A percentile compares a stretch with the other conserved stretches of the same genome.
phyloP scores from a whole-genome alignment of 345 rosid species.

The Kernera saxatilis region DNA sequence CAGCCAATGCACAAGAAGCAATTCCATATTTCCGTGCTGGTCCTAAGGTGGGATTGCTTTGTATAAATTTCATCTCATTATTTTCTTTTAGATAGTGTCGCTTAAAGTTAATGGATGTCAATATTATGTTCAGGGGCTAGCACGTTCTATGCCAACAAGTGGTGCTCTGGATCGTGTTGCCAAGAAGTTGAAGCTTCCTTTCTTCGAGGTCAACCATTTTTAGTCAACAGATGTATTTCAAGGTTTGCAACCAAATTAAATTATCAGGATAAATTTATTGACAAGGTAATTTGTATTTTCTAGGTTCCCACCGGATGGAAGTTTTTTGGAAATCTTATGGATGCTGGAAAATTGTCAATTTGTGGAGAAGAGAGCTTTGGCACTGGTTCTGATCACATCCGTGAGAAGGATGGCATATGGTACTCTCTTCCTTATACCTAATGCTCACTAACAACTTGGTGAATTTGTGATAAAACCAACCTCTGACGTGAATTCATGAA shows the following conservation, averaged over 20 bases:
- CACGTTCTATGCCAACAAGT: constrained; percentile 97
- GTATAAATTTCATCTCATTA: neutral
- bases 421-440: constrained; percentile 34
- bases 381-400: constrained; percentile 95
- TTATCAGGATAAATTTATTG: neutral
- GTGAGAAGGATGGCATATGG: constrained; percentile 97
- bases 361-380: constrained; percentile 99
- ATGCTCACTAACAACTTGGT: neutral
- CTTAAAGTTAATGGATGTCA: neutral
- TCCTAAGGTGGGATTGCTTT: constrained; percentile 52
- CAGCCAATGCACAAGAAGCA: constrained; percentile 81
- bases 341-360: constrained; percentile 84
- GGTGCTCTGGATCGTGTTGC: constrained; percentile 97
- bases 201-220: constrained; percentile 65
- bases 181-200: constrained; percentile 68
- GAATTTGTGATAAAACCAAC: neutral
- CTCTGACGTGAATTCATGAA: neutral
- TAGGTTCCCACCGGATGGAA: constrained; percentile 99
- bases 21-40: constrained; percentile 79
- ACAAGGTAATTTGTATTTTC: constrained; percentile 23
- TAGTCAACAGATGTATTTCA: neutral
- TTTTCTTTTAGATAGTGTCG: neutral
- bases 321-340: constrained; percentile 96
- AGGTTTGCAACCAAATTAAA: neutral
- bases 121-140: constrained; percentile 60